phyloP scores from a whole-genome alignment of 2,329 filamentous ascomycete species.

The Paraphoma chrysanthemicola region DNA sequence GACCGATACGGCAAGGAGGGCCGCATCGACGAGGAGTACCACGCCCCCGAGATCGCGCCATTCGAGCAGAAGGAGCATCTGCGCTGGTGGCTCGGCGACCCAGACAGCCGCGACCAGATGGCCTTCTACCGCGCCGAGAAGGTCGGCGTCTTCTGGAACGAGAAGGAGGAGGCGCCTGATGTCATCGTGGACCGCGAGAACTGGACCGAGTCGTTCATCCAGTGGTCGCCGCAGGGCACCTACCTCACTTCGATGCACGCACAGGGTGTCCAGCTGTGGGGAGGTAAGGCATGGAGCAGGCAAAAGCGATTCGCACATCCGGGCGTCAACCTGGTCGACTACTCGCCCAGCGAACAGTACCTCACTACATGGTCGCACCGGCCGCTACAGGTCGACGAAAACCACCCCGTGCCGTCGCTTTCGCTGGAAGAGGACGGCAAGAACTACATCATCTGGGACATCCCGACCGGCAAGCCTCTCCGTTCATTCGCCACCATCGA shows the following conservation, averaged over 20 bases:
- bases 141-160: constrained; percentile 98
- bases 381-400: constrained; percentile 90
- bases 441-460: constrained; percentile 99
- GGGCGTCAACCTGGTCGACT: constrained; percentile 93
- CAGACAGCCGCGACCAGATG: constrained; percentile 91
- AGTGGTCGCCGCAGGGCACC: constrained; percentile 96
- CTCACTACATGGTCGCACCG: constrained; percentile 96
- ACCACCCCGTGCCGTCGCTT: constrained; percentile 78
- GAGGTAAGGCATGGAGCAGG: constrained; percentile 85
- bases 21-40: constrained; percentile 89
- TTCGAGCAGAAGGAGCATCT: constrained; percentile 95
- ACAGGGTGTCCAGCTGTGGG: constrained; percentile 97
- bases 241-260: constrained; percentile 94
- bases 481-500: constrained; percentile 95
- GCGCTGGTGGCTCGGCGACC: constrained; percentile 89
- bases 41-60: constrained; percentile 77
- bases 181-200: constrained; percentile 88
- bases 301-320: constrained; percentile 94
- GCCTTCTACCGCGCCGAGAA: constrained; percentile 91
- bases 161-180: constrained; percentile 90
- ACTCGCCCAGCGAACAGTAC: constrained; percentile 92
- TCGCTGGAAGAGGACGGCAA: constrained; percentile 91
- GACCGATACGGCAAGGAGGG: constrained; percentile 96
- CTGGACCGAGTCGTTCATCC: constrained; percentile 98
- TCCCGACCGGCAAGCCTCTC: constrained; percentile 85